Percentiles rank a stretch among this genome's conserved stretches.
These are phyloP conservation scores for Trichoderma simmonsii DNA, from an alignment of 2,329 filamentous ascomycete genomes.

Conservation along the genomic window DNA sequence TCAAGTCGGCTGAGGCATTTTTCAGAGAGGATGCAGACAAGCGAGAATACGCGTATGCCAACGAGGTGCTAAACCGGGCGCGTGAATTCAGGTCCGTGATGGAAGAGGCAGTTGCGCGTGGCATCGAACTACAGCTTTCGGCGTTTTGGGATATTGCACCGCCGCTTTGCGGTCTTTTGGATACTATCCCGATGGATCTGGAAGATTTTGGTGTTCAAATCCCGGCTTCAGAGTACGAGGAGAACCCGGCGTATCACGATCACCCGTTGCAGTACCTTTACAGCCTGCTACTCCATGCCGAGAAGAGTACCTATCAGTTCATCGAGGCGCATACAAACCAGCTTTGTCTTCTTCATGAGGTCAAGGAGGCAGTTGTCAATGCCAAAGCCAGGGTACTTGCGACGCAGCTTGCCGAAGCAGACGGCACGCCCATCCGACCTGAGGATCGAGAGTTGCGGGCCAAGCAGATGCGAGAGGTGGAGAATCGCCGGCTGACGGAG, in stretches of 20 bases:
- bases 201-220: slow-evolving; percentile 69
- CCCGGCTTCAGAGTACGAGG: slow-evolving; percentile 72
- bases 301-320: slow-evolving; percentile 93
- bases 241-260: slow-evolving; percentile 77
- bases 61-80: slow-evolving; percentile 68
- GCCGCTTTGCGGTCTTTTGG: slow-evolving; percentile 70
- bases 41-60: slow-evolving; percentile 67
- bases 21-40: slow-evolving; percentile 75
- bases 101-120: slow-evolving; percentile 79
- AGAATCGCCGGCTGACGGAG: slow-evolving; percentile 70
- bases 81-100: slow-evolving; percentile 75
- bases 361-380: slow-evolving; percentile 72
- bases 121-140: slow-evolving; percentile 85
- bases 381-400: slow-evolving; percentile 67
- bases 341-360: slow-evolving; percentile 85
- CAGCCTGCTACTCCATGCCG: slow-evolving; percentile 77
- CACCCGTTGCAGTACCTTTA: slow-evolving; percentile 91
- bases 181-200: slow-evolving; percentile 67
- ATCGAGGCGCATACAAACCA: slow-evolving; percentile 93
- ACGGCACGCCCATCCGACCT: slow-evolving; percentile 31
- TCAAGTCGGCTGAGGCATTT: slow-evolving; percentile 74
- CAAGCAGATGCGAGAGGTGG: slow-evolving; percentile 58
- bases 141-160: slow-evolving; percentile 99
- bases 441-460: slow-evolving; percentile 41
- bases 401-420: slow-evolving; percentile 52